Evolutionary conservation across 805 yeast genomes (phyloP).

Genomic region (Candida dajiaensis): DNA sequence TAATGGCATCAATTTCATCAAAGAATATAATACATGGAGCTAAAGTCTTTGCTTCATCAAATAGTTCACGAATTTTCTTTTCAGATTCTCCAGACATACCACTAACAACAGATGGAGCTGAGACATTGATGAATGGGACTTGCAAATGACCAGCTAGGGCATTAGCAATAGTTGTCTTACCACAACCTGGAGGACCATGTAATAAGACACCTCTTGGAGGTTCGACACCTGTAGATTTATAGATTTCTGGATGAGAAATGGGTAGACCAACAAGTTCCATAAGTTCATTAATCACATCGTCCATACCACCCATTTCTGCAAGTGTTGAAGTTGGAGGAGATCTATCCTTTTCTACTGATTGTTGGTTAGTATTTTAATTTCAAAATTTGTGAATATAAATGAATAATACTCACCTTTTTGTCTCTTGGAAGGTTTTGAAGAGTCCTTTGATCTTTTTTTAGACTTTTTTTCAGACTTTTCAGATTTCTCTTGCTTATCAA

Average conservation of each 20-base stretch:
- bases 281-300: slow-evolving; percentile 73
- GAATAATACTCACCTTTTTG: slow-evolving; percentile 29
- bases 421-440: slow-evolving; percentile 28
- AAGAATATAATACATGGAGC: slow-evolving; percentile 94
- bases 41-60: slow-evolving; percentile 81
- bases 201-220: slow-evolving; percentile 91
- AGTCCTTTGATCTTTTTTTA: slow-evolving; percentile 49
- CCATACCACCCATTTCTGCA: slow-evolving; percentile 84
- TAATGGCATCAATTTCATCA: slow-evolving; percentile 97
- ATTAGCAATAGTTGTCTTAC: slow-evolving; percentile 93
- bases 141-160: slow-evolving; percentile 93
- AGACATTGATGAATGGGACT: slow-evolving; percentile 84
- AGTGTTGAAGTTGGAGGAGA: slow-evolving; percentile 65
- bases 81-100: slow-evolving; percentile 99
- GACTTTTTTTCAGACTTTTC: slow-evolving; percentile 34
- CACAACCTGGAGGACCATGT: slow-evolving; percentile 99
- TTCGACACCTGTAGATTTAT: slow-evolving; percentile 79
- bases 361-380: slow-evolving; percentile 24
- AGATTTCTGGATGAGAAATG: slow-evolving; percentile 88
- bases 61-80: slow-evolving; percentile 85
- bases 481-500: slow-evolving; percentile 9
- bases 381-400: not conserved
- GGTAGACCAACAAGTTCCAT: slow-evolving; percentile 92
- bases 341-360: slow-evolving; percentile 43
- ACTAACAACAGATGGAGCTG: slow-evolving; percentile 94